Evolutionary conservation across 2,329 filamentous ascomycete genomes (phyloP), one percentile per base, ranked within the genome.

Genomic region (Mollisia scopiformis): DNA sequence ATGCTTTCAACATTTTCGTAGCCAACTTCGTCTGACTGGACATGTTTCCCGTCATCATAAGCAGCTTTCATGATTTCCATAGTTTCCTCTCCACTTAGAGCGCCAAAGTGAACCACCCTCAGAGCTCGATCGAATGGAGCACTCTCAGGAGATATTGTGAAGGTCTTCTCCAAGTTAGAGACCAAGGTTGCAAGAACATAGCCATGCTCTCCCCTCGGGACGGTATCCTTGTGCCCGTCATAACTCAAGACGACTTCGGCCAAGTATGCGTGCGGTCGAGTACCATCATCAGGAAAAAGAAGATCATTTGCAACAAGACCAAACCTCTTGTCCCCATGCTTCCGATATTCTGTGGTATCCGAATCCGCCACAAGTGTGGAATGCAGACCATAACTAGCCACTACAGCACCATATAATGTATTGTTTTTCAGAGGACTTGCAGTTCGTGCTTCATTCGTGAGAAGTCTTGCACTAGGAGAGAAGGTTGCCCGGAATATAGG

Each of bases 311-410:
- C 93, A 0, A 92, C 93, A 85, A 97, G 92, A 59, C 88, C 84
- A 76, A 98, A 98, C 21, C 94, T 84, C 72, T 89, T 85, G 31
- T 82, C 81, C 13, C 94, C 94, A 70, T 90, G 88, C 66, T 86
- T 84, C 63, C 94, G 88, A 75, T 94, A 94, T 66, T 87, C 89
- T 0, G 85, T 80, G 0, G 93, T 96, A 75, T 98, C 94, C 75
- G 91, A 95, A 77, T 97, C 93, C 68, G 91, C 93, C 23, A 98
- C 92, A 3, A 98, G 82, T 43, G 89, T 88, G 30, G 93, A 91
- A 72, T 98, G 94, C 71, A 98, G 87, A 21, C 91, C 94, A 84
- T 96, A 96, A 74, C 90, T 95, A 47, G 88, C 89, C 1, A 98
- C 93, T 23, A 97, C 92, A 25, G 89, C 90, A 27, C 92, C 93